A percentile compares a stretch with the other conserved stretches of the same genome.
phyloP scores from a whole-genome alignment of 805 yeast genomes.

The Candida odintsovae region DNA sequence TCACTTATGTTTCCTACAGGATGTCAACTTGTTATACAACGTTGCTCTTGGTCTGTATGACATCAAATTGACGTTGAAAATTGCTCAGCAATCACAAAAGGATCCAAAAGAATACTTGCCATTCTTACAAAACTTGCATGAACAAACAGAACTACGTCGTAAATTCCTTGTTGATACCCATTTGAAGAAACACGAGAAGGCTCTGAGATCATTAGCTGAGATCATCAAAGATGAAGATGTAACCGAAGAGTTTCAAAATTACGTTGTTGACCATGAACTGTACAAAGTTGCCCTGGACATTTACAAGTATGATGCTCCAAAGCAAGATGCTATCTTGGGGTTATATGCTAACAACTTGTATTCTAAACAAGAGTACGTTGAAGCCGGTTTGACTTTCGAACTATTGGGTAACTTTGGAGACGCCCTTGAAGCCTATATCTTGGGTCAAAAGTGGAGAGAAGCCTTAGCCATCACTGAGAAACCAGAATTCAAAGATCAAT shows the following conservation, averaged over 20 bases:
- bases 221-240: constrained; percentile 32
- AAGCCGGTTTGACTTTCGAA: constrained; percentile 79
- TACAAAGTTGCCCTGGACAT: constrained; percentile 63
- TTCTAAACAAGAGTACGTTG: constrained; percentile 51
- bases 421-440: constrained; percentile 66
- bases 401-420: constrained; percentile 45
- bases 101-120: constrained; percentile 97
- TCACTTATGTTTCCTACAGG: constrained; percentile 86
- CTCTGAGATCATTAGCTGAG: constrained; percentile 57
- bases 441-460: constrained; percentile 79
- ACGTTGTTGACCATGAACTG: constrained; percentile 62
- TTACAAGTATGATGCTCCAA: constrained; percentile 49
- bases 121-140: constrained; percentile 74
- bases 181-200: constrained; percentile 62
- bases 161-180: constrained; percentile 75
- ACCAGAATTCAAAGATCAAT: constrained; percentile 33
- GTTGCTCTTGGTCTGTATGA: constrained; percentile 80
- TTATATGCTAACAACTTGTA: constrained; percentile 60
- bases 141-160: constrained; percentile 59
- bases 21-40: constrained; percentile 75
- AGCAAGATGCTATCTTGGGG: constrained; percentile 48
- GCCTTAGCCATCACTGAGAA: constrained; percentile 59
- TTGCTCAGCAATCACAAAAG: constrained; percentile 95
- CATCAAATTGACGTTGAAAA: constrained; percentile 67
- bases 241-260: constrained; percentile 58